These are phyloP conservation scores for Schoenoplectus tabernaemontani DNA, from an alignment of 202 grass and related monocot genomes.

Conservation along the genomic window DNA sequence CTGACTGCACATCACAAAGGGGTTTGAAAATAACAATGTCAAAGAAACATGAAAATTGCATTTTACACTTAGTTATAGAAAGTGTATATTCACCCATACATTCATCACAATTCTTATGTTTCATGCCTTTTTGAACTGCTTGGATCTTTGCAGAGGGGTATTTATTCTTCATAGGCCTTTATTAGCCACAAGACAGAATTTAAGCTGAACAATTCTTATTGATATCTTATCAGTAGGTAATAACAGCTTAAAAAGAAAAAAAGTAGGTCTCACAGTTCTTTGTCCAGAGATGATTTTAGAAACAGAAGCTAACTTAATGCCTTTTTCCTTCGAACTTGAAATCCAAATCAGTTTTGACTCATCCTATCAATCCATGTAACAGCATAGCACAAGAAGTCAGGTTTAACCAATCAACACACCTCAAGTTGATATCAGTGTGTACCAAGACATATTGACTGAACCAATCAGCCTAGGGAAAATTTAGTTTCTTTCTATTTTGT, in stretches of 20 bases:
- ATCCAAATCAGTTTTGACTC: conserved; percentile 85
- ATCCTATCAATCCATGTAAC: conserved; percentile 35
- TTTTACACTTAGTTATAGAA: neutral
- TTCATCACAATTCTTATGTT: neutral
- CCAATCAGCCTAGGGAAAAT: neutral
- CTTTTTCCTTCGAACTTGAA: conserved; percentile 68
- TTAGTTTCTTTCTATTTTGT: neutral
- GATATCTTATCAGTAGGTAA: neutral
- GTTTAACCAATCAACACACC: neutral
- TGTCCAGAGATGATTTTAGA: conserved; percentile 76
- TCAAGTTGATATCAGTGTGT: neutral
- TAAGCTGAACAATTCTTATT: neutral
- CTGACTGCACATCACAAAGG: conserved; percentile 31
- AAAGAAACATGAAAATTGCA: neutral
- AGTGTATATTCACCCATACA: neutral
- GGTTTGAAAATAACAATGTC: neutral
- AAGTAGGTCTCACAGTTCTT: conserved; percentile 70
- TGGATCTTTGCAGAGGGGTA: neutral
- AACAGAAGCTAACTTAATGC: conserved; percentile 68
- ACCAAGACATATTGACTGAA: neutral
- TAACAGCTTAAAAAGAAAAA: conserved; percentile 9
- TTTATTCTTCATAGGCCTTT: neutral
- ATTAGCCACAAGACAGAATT: neutral
- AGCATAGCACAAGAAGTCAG: conserved; percentile 1
- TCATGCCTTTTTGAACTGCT: neutral